Percentiles rank a stretch among this genome's conserved stretches.
These are phyloP conservation scores for Leishmania martiniquensis DNA, from an alignment of 208 protist genomes.

Conservation along the genomic window DNA sequence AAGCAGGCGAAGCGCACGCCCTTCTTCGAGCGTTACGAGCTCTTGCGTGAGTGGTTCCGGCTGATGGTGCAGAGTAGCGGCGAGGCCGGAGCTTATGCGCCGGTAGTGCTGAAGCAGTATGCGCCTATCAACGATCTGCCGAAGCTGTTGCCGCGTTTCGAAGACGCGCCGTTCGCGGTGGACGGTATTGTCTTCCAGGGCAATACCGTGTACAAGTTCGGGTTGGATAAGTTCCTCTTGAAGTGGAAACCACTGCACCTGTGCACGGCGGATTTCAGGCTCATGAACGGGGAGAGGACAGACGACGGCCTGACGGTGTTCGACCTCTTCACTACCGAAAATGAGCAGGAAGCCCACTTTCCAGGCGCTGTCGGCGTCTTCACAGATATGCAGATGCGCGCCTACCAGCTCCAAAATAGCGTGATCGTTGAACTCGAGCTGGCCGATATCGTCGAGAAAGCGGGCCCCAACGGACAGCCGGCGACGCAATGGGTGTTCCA, in stretches of 20 bases:
- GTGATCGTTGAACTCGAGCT: conserved; percentile 64
- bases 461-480: conserved; percentile 1
- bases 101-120: conserved; percentile 75
- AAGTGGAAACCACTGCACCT: conserved; percentile 90
- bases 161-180: conserved; percentile 54
- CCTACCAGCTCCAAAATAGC: conserved; percentile 56
- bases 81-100: conserved; percentile 9
- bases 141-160: conserved; percentile 54
- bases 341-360: conserved; percentile 47
- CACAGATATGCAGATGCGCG: conserved; percentile 44
- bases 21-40: conserved; percentile 60
- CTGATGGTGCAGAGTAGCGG: conserved; percentile 31
- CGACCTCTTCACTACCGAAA: conserved; percentile 63
- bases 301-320: conserved; percentile 46
- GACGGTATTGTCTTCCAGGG: conserved; percentile 90
- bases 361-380: conserved; percentile 52
- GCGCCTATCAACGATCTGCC: conserved; percentile 68
- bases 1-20: conserved; percentile 46
- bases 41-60: conserved; percentile 65
- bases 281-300: conserved; percentile 44
- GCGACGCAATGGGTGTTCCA: conserved; percentile 66
- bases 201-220: conserved; percentile 70
- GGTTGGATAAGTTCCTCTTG: conserved; percentile 64
- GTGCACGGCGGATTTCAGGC: conserved; percentile 87
- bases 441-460: conserved; percentile 12